phyloP scores from a whole-genome alignment of 768 basidiomycete genomes.

The Tulasnella sp. region DNA sequence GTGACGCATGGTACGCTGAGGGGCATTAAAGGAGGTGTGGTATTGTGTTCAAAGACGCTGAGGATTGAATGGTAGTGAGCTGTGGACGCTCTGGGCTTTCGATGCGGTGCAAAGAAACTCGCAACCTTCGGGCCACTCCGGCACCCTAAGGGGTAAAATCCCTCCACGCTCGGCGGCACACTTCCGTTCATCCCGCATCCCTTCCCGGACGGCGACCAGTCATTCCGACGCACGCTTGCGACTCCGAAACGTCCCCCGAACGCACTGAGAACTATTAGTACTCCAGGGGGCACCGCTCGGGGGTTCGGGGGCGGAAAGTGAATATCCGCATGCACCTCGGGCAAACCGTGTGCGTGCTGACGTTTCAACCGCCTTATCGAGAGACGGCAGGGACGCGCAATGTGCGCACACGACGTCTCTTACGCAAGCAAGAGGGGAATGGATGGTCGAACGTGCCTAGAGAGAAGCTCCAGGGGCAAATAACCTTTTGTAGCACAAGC shows the following conservation, averaged over 20 bases:
- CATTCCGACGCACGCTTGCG: background rate
- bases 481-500: background rate
- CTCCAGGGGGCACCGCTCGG: background rate
- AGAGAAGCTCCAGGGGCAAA: background rate
- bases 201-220: background rate
- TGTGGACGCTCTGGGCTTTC: background rate
- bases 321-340: background rate
- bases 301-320: background rate
- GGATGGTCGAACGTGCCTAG: background rate
- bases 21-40: background rate
- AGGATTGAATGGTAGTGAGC: background rate
- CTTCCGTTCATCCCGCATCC: background rate
- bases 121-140: background rate
- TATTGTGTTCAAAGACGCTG: background rate
- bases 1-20: background rate
- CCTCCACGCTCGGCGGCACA: background rate
- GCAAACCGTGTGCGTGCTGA: background rate
- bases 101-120: background rate
- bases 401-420: background rate
- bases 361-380: background rate
- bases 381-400: background rate
- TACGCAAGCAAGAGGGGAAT: background rate
- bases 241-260: no score
- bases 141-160: background rate
- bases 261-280: no score